These are phyloP conservation scores for Plantago coronopus DNA, from an alignment of 305 asterid genomes.

Conservation along the genomic window DNA sequence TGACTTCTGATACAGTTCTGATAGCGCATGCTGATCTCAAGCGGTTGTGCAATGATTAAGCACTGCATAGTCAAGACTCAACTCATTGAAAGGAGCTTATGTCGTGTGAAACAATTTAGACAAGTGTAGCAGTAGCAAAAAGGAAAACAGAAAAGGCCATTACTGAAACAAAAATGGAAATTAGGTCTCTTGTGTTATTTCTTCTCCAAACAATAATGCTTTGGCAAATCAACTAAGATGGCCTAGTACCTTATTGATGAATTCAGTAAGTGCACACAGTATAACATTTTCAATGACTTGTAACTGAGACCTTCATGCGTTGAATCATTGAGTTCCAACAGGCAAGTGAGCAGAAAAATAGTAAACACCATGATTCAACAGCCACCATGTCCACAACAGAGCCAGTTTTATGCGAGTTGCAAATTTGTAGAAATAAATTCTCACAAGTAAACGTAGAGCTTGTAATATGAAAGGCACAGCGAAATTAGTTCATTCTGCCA, in stretches of 20 bases:
- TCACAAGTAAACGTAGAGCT: background rate
- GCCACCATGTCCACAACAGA: background rate
- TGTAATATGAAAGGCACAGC: background rate
- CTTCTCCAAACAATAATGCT: background rate
- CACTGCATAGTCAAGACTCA: background rate
- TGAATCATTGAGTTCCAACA: background rate
- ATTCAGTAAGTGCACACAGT: background rate
- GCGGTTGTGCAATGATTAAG: background rate
- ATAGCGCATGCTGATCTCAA: background rate
- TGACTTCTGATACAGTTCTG: slow-evolving; percentile 1
- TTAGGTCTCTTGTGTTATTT: too few species aligned
- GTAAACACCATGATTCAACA: too few species aligned
- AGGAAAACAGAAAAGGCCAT: too few species aligned
- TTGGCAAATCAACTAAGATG: background rate
- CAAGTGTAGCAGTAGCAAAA: too few species aligned
- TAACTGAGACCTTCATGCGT: background rate
- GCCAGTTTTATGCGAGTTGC: background rate
- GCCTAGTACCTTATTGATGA: too few species aligned
- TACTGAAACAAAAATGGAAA: too few species aligned
- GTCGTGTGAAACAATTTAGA: too few species aligned
- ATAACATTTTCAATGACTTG: too few species aligned
- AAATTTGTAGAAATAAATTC: background rate
- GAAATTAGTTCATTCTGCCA: background rate
- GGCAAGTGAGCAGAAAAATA: background rate
- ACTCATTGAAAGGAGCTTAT: background rate